A percentile compares a stretch with the other conserved stretches of the same genome.
phyloP scores from a whole-genome alignment of 2,329 filamentous ascomycete genomes.

The Paraphaeosphaeria sporulosa region DNA sequence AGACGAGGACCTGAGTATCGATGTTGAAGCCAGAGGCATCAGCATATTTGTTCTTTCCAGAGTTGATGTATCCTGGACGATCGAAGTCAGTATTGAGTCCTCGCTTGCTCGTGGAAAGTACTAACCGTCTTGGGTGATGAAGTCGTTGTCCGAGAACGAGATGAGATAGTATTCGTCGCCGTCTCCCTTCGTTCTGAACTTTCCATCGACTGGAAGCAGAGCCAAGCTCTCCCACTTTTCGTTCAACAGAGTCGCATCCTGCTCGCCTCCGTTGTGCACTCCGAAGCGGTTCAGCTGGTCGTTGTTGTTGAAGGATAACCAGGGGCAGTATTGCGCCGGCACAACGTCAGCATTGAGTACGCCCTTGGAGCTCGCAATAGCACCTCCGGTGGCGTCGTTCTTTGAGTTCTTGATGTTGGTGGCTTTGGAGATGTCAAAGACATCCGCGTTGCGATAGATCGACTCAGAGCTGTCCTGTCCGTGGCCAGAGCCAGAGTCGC shows the following conservation, averaged over 20 bases:
- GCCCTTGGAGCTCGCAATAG: constrained; percentile 60
- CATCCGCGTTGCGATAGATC: constrained; percentile 72
- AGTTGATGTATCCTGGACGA: constrained; percentile 62
- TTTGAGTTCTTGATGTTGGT: constrained; percentile 65
- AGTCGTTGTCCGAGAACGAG: constrained; percentile 75
- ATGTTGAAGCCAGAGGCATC: constrained; percentile 66
- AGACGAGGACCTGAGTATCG: constrained; percentile 70
- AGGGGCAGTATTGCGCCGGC: constrained; percentile 69
- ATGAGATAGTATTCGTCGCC: constrained; percentile 75
- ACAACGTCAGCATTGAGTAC: constrained; percentile 62
- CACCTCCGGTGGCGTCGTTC: constrained; percentile 49
- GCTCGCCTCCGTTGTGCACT: constrained; percentile 71
- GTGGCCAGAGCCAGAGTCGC: constrained; percentile 68
- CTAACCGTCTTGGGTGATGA: constrained; percentile 73
- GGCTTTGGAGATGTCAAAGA: constrained; percentile 69
- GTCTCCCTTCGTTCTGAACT: constrained; percentile 51
- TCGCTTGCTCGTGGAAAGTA: constrained; percentile 2
- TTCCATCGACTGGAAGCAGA: constrained; percentile 62
- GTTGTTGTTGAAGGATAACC: constrained; percentile 74
- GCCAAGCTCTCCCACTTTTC: constrained; percentile 80
- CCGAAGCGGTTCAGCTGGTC: constrained; percentile 70
- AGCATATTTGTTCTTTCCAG: constrained; percentile 62
- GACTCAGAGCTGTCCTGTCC: constrained; percentile 62
- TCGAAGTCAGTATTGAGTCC: constrained; percentile 14
- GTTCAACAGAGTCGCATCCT: constrained; percentile 68